A percentile compares a stretch with the other conserved stretches of the same genome.
These are phyloP conservation scores for Debaryomyces tyrocola DNA, from an alignment of 805 yeast genomes.

Conservation along the genomic window DNA sequence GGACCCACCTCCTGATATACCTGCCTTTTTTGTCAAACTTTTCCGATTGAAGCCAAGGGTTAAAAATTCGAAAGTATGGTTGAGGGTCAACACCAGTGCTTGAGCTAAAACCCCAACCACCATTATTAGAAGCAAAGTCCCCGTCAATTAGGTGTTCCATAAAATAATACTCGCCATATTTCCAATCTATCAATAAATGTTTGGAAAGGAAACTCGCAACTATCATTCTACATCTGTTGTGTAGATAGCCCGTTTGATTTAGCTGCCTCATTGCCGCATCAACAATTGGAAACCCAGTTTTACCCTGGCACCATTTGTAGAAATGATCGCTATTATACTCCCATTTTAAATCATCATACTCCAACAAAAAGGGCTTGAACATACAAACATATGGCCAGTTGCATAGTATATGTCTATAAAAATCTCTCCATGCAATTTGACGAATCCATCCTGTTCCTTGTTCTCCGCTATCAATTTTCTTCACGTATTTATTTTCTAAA, in stretches of 20 bases:
- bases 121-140: conserved; percentile 54
- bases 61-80: conserved; percentile 57
- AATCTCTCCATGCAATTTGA: conserved; percentile 61
- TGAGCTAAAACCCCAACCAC: conserved; percentile 59
- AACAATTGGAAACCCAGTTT: conserved; percentile 55
- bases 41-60: conserved; percentile 50
- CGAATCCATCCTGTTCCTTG: conserved; percentile 46
- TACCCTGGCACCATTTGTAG: conserved; percentile 52
- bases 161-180: conserved; percentile 55
- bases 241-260: conserved; percentile 51
- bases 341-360: conserved; percentile 42
- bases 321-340: conserved; percentile 42
- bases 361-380: conserved; percentile 49
- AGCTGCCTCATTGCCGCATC: conserved; percentile 61
- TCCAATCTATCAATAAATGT: conserved; percentile 53
- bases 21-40: conserved; percentile 48
- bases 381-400: conserved; percentile 53
- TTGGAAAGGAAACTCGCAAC: conserved; percentile 52
- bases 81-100: conserved; percentile 56
- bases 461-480: conserved; percentile 24
- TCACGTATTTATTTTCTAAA: conserved; percentile 22
- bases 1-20: conserved; percentile 51
- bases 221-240: conserved; percentile 55
- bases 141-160: conserved; percentile 49
- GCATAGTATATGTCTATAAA: conserved; percentile 48